Conservation (phyloP, 2,329 filamentous ascomycete species). For the Fonsecaea monophora region DNA sequence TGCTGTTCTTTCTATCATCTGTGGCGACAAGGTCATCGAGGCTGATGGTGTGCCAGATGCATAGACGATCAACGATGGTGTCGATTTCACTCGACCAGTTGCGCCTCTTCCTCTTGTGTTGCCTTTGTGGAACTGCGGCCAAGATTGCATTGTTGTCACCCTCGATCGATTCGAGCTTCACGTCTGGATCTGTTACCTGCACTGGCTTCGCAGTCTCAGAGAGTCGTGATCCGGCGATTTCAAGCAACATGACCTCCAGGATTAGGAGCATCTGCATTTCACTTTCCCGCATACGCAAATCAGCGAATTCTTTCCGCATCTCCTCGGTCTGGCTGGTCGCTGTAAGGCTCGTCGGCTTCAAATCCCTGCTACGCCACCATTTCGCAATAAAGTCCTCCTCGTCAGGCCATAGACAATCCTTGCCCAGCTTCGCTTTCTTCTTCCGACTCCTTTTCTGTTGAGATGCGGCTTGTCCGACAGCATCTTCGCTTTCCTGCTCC, state of each 20-base stretch:
- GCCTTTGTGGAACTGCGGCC: constrained; percentile 28
- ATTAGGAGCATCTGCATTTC: constrained; percentile 59
- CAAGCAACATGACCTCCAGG: constrained; percentile 55
- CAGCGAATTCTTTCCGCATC: constrained; percentile 50
- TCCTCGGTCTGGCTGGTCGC: constrained; percentile 15
- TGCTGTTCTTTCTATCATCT: constrained; percentile 34
- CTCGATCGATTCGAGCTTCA: constrained; percentile 46
- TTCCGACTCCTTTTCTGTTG: constrained; percentile 41
- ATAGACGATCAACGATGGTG: constrained; percentile 56
- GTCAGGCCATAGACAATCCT: constrained; percentile 55
- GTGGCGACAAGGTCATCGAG: constrained; percentile 46
- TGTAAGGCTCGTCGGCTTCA: constrained; percentile 18
- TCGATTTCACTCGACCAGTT: constrained; percentile 55
- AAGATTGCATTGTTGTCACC: constrained; percentile 35
- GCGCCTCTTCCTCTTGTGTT: constrained; percentile 52
- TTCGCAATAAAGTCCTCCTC: constrained; percentile 52
- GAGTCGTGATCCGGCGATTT: constrained; percentile 38
- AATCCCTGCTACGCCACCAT: constrained; percentile 55
- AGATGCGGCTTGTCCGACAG: neutral
- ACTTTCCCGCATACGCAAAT: constrained; percentile 56
- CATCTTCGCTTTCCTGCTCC: constrained; percentile 42
- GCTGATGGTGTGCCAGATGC: constrained; percentile 59
- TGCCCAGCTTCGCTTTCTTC: constrained; percentile 53
- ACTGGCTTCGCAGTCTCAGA: constrained; percentile 40
- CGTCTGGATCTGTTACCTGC: constrained; percentile 49